A percentile compares a stretch with the other conserved stretches of the same genome.
Conservation (phyloP, 2,329 filamentous ascomycete species). For the Curvularia sp. region DNA sequence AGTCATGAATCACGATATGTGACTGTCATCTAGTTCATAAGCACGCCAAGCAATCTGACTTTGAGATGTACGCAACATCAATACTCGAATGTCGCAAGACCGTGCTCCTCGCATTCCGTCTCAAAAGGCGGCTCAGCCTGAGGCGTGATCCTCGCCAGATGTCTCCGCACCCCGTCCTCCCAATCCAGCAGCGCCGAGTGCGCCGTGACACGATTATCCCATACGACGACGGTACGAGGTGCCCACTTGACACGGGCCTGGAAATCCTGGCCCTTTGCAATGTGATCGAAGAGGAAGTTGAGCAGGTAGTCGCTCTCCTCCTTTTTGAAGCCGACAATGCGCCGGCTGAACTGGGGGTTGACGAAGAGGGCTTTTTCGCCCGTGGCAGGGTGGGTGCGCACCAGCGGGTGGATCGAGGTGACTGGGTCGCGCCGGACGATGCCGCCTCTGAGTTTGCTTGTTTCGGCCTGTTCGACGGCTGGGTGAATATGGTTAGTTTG, state of each 20-base stretch:
- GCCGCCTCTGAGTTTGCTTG: constrained; percentile 69
- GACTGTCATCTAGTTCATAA: background rate
- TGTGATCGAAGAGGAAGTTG: constrained; percentile 79
- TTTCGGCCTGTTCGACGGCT: constrained; percentile 75
- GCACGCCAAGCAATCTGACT: background rate
- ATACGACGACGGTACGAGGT: constrained; percentile 80
- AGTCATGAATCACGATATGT: background rate
- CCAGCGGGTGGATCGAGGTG: constrained; percentile 75
- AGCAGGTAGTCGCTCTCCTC: constrained; percentile 82
- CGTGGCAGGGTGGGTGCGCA: constrained; percentile 79
- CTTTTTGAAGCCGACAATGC: constrained; percentile 83
- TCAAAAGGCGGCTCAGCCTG: constrained; percentile 81
- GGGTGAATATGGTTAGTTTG: constrained; percentile 35
- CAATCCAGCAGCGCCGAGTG: constrained; percentile 85
- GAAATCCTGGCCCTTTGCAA: constrained; percentile 74
- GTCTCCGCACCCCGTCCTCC: constrained; percentile 78
- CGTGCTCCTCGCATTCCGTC: constrained; percentile 58
- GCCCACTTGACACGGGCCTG: constrained; percentile 80
- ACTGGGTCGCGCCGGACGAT: constrained; percentile 80
- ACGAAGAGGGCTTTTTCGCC: constrained; percentile 85
- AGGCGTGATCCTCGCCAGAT: constrained; percentile 82
- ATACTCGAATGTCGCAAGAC: constrained; percentile 30
- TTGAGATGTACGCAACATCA: constrained; percentile 1
- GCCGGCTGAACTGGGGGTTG: constrained; percentile 83
- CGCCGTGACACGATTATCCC: constrained; percentile 82